Percentiles rank a stretch among this genome's conserved stretches.
Evolutionary conservation across 257 asterid species (phyloP).

Genomic region (Lycium ferocissimum): DNA sequence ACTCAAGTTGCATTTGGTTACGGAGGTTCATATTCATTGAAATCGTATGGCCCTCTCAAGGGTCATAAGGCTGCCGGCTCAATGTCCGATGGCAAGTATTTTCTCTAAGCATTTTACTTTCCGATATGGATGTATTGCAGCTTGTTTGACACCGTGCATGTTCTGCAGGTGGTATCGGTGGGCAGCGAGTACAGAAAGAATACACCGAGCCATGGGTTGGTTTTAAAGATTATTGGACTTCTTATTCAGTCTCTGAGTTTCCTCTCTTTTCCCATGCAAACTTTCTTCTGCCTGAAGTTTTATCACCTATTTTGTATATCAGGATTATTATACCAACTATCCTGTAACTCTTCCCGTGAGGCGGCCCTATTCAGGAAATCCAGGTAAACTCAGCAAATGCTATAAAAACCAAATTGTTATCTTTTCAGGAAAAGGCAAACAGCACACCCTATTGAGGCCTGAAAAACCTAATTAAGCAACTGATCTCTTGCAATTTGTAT

Average conservation of each 20-base stretch:
- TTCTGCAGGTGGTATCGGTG: constrained; percentile 50
- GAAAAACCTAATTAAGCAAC: not conserved
- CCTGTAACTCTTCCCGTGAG: constrained; percentile 78
- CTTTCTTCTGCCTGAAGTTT: not conserved
- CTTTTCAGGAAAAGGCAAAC: not conserved
- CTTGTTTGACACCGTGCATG: constrained; percentile 30
- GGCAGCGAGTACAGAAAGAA: constrained; percentile 54
- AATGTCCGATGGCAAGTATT: constrained; percentile 56
- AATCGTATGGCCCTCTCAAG: constrained; percentile 48
- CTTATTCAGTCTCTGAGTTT: constrained; percentile 14
- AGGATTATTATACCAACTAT: constrained; percentile 79
- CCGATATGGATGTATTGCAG: not conserved
- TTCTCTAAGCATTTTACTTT: constrained; percentile 31
- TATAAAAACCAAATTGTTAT: not conserved
- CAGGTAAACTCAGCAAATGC: constrained; percentile 52
- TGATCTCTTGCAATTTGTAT: not conserved
- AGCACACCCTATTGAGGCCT: not conserved
- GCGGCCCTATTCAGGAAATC: constrained; percentile 92
- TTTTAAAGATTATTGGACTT: constrained; percentile 24
- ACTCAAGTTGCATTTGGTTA: constrained; percentile 65
- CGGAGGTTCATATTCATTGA: constrained; percentile 55
- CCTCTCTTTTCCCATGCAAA: not conserved
- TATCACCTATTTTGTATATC: constrained; percentile 30
- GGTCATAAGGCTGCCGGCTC: constrained; percentile 35
- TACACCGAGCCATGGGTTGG: constrained; percentile 94